A percentile compares a stretch with the other conserved stretches of the same genome.
Conservation (phyloP, 2,329 filamentous ascomycete genomes). For the Fusarium citri region DNA sequence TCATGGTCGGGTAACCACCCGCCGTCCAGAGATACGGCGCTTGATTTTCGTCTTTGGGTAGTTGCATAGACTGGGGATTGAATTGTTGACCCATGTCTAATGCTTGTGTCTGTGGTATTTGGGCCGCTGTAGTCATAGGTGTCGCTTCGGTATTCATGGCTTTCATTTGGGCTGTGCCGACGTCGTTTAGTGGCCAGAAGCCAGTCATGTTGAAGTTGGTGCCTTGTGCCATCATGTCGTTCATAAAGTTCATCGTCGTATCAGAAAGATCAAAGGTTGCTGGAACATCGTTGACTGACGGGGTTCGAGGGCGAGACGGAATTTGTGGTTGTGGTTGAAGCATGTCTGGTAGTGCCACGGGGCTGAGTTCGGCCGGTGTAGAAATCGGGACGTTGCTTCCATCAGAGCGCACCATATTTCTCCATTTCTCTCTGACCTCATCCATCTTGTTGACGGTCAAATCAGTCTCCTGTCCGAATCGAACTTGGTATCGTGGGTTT, state of each 20-base stretch:
- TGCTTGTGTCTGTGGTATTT: conserved; percentile 17
- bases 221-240: conserved; percentile 35
- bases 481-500: conserved; percentile 55
- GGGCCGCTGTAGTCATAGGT: not conserved
- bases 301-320: conserved; percentile 36
- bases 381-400: conserved; percentile 35
- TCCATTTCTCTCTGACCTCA: conserved; percentile 62
- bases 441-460: conserved; percentile 61
- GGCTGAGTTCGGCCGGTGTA: conserved; percentile 21
- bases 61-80: conserved; percentile 40
- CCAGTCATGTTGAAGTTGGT: conserved; percentile 26
- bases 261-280: conserved; percentile 45
- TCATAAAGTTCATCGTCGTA: conserved; percentile 47
- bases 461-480: conserved; percentile 62
- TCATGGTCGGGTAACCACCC: conserved; percentile 48
- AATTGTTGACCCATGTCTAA: conserved; percentile 19
- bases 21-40: conserved; percentile 59
- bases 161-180: conserved; percentile 38
- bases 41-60: conserved; percentile 50
- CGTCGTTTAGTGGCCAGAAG: conserved; percentile 43
- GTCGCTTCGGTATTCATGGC: conserved; percentile 11
- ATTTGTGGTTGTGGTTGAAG: conserved; percentile 27
- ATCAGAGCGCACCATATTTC: conserved; percentile 58
- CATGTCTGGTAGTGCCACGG: conserved; percentile 26
- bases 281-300: conserved; percentile 27